These are phyloP conservation scores for Aspergillus novofumigatus DNA, from an alignment of 2,329 filamentous ascomycete genomes.

Conservation along the genomic window DNA sequence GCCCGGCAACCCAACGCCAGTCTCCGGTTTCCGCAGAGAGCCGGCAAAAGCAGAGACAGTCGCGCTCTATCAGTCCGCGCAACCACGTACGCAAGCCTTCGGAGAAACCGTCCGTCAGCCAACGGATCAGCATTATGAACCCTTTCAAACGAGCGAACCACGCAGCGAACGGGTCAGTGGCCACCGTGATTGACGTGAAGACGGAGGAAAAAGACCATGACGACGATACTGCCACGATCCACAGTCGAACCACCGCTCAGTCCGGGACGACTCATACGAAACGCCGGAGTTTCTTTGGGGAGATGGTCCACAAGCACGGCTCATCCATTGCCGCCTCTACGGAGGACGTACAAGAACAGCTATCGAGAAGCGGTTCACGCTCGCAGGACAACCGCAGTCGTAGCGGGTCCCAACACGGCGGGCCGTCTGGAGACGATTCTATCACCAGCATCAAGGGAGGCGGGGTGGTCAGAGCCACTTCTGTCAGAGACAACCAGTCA, in stretches of 20 bases:
- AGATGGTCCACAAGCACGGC: slow-evolving; percentile 30
- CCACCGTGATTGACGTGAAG: slow-evolving; percentile 29
- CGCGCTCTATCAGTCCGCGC: slow-evolving; percentile 29
- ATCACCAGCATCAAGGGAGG: slow-evolving; percentile 3
- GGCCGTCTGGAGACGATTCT: slow-evolving; percentile 14
- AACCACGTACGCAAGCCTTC: slow-evolving; percentile 30
- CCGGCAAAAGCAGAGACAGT: slow-evolving; percentile 15
- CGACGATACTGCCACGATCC: slow-evolving; percentile 35
- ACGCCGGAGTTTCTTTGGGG: slow-evolving; percentile 40
- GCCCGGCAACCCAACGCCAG: slow-evolving; percentile 40
- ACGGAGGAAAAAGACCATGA: slow-evolving; percentile 22
- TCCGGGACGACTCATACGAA: slow-evolving; percentile 34
- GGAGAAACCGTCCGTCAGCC: slow-evolving; percentile 35
- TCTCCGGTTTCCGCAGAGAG: slow-evolving; percentile 25
- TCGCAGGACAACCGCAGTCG: slow-evolving; percentile 26
- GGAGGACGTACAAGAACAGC: slow-evolving; percentile 22
- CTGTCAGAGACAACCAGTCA: background rate
- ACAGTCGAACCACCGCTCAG: slow-evolving; percentile 34
- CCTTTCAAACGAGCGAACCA: slow-evolving; percentile 41
- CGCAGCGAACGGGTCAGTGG: slow-evolving; percentile 31
- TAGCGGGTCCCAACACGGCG: slow-evolving; percentile 24
- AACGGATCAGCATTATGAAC: slow-evolving; percentile 42
- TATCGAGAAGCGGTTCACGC: slow-evolving; percentile 23
- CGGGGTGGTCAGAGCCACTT: background rate
- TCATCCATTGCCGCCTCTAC: slow-evolving; percentile 24